A percentile compares a stretch with the other conserved stretches of the same genome.
Evolutionary conservation across 2,329 filamentous ascomycete genomes (phyloP).

Genomic region (Bipolaris sorokiniana): DNA sequence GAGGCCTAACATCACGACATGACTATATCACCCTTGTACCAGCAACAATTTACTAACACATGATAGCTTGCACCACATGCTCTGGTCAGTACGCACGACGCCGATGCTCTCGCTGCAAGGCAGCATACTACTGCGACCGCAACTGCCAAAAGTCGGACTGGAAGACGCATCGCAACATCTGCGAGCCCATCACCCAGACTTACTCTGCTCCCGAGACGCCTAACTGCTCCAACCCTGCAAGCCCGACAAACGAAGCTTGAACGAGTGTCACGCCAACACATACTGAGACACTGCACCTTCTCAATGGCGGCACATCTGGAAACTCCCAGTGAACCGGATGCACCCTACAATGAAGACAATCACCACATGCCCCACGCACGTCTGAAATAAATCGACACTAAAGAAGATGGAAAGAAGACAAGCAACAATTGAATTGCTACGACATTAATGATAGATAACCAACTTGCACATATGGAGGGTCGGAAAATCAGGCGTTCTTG

Average conservation of each 20-base stretch:
- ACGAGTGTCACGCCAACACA: neutral
- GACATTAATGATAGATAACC: constrained; percentile 3
- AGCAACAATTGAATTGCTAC: neutral
- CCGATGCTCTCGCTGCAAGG: constrained; percentile 58
- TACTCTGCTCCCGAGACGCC: constrained; percentile 36
- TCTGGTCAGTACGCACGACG: constrained; percentile 29
- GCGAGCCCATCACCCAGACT: constrained; percentile 38
- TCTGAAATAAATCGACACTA: neutral
- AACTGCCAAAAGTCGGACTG: constrained; percentile 61
- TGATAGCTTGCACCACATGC: constrained; percentile 35
- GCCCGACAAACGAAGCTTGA: constrained; percentile 30
- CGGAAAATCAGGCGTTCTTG: neutral
- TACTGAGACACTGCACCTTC: neutral
- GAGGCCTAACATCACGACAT: constrained; percentile 13
- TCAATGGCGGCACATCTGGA: neutral
- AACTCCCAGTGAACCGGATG: neutral
- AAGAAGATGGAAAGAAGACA: neutral
- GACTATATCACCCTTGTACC: neutral
- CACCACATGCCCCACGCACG: neutral
- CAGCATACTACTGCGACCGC: constrained; percentile 57
- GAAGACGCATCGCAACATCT: constrained; percentile 58
- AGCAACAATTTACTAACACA: constrained; percentile 8
- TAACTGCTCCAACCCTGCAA: constrained; percentile 36
- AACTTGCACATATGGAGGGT: neutral
- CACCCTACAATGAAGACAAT: neutral